Evolutionary conservation across 2,329 filamentous ascomycete genomes (phyloP).

Genomic region (Cytospora chrysosperma): DNA sequence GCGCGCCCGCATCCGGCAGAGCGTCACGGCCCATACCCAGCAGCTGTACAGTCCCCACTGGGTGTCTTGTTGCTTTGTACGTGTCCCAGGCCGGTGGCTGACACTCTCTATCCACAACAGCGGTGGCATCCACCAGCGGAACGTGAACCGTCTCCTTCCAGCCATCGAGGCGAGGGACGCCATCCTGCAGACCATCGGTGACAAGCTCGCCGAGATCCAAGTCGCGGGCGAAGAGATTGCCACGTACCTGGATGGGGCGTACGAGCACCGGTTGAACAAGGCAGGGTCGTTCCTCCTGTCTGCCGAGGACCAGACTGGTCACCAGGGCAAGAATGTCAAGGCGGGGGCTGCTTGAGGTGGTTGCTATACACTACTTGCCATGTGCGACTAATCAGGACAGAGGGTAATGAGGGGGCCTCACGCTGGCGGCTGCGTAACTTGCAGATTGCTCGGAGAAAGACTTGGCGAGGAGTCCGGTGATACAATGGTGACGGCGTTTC

Average conservation of each 20-base stretch:
- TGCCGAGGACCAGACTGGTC: not conserved
- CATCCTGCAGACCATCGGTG: slow-evolving; percentile 26
- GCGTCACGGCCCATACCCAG: slow-evolving; percentile 10
- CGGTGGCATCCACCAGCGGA: slow-evolving; percentile 25
- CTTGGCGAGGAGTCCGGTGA: not conserved
- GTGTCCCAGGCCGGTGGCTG: not conserved
- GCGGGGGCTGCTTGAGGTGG: not conserved
- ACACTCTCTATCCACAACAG: not conserved
- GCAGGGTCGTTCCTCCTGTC: slow-evolving; percentile 18
- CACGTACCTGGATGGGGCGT: slow-evolving; percentile 26
- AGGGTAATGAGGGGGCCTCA: not conserved
- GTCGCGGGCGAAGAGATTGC: slow-evolving; percentile 23
- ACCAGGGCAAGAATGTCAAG: slow-evolving; percentile 7
- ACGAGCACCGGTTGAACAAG: slow-evolving; percentile 25
- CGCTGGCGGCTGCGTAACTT: not conserved
- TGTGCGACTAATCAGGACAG: not conserved
- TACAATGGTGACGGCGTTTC: not conserved
- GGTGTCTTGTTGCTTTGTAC: no score
- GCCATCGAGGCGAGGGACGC: slow-evolving; percentile 27
- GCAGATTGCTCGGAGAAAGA: not conserved
- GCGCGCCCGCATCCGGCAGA: slow-evolving; percentile 16
- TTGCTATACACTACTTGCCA: not conserved
- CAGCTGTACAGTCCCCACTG: slow-evolving; percentile 10
- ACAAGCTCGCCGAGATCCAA: slow-evolving; percentile 17
- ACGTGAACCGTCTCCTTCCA: slow-evolving; percentile 24